Percentiles rank a stretch among this genome's conserved stretches.
phyloP scores from a whole-genome alignment of 208 protist genomes.

The Phytomonas francai region DNA sequence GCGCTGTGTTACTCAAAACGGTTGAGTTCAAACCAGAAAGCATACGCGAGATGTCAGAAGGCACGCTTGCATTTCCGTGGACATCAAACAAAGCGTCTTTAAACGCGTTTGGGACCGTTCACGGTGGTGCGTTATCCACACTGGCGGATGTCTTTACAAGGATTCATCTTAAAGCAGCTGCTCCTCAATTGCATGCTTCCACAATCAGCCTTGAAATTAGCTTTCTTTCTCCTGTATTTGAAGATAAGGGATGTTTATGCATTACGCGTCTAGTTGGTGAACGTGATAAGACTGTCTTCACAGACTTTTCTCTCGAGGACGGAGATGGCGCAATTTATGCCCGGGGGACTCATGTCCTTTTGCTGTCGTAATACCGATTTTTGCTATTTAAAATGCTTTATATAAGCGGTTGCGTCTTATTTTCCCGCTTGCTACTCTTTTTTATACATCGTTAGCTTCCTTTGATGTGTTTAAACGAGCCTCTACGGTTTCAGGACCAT shows the following conservation, averaged over 20 bases:
- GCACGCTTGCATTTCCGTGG: constrained; percentile 63
- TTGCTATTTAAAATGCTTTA: background rate
- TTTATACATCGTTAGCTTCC: background rate
- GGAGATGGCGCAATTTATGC: constrained; percentile 51
- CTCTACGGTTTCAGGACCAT: background rate
- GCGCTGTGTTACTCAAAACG: constrained; percentile 31
- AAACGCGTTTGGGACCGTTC: constrained; percentile 78
- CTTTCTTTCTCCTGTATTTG: constrained; percentile 64
- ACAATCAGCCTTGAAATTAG: constrained; percentile 83
- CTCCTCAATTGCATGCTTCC: constrained; percentile 1
- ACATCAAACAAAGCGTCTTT: constrained; percentile 25
- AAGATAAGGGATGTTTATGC: constrained; percentile 56
- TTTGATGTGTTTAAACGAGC: background rate
- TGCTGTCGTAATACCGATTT: constrained; percentile 9
- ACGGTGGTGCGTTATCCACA: constrained; percentile 79
- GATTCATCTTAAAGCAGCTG: constrained; percentile 44
- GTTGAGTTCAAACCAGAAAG: constrained; percentile 51
- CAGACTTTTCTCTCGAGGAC: constrained; percentile 74
- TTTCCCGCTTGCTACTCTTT: constrained; percentile 3
- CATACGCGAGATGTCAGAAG: constrained; percentile 28
- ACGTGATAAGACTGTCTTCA: constrained; percentile 34
- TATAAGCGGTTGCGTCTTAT: background rate
- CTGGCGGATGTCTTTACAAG: constrained; percentile 76
- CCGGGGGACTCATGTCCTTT: constrained; percentile 67
- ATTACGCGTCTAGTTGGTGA: constrained; percentile 50